A percentile compares a stretch with the other conserved stretches of the same genome.
phyloP scores from a whole-genome alignment of 305 asterid species.

The Lippia alba region DNA sequence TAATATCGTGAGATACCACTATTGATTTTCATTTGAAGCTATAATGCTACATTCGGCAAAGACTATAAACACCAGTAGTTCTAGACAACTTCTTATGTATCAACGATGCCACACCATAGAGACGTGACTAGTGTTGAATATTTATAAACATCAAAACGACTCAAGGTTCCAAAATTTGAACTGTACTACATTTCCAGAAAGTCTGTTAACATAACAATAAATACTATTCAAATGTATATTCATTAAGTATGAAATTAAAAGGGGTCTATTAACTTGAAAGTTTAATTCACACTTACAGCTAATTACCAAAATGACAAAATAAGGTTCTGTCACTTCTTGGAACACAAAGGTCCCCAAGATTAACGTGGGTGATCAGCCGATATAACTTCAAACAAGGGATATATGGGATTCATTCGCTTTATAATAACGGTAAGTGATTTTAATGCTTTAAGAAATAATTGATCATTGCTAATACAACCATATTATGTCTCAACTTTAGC shows the following conservation, averaged over 20 bases:
- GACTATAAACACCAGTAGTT: too few species aligned
- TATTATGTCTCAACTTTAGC: constrained; percentile 11
- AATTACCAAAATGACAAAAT: not conserved
- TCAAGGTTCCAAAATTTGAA: too few species aligned
- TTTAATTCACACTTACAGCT: not conserved
- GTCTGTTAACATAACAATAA: not conserved
- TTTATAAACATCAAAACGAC: too few species aligned
- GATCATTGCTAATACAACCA: not conserved
- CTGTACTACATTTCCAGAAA: not conserved
- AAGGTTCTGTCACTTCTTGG: not conserved
- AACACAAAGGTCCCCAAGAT: constrained; percentile 1
- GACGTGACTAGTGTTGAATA: too few species aligned
- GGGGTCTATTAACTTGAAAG: not conserved
- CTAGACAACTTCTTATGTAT: too few species aligned
- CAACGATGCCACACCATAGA: too few species aligned
- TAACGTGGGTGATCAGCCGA: not conserved
- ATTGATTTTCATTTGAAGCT: too few species aligned
- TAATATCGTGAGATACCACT: too few species aligned
- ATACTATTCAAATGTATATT: not conserved
- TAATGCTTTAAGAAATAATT: constrained; percentile 10
- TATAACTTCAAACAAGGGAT: not conserved
- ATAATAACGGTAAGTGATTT: constrained; percentile 1
- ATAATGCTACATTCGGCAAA: too few species aligned
- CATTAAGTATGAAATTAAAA: not conserved
- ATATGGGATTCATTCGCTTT: constrained; percentile 18